Evolutionary conservation across 2,329 filamentous ascomycete genomes (phyloP).

Genomic region (Knufia fluminis): DNA sequence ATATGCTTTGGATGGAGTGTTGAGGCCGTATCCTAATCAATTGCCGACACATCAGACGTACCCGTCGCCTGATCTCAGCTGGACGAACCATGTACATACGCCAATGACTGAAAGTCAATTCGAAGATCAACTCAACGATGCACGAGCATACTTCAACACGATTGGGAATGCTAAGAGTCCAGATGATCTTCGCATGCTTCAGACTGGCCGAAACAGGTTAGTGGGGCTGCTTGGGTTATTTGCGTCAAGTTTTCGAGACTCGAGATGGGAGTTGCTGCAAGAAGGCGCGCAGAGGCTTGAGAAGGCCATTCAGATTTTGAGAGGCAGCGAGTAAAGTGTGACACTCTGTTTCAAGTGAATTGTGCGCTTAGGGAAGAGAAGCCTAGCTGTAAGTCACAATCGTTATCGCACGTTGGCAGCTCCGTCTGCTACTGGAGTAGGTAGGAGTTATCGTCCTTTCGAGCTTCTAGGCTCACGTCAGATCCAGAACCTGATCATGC

Average conservation of each 20-base stretch:
- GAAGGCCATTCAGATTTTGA: constrained; percentile 55
- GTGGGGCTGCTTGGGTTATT: constrained; percentile 72
- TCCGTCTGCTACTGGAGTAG: too few relatives aligned
- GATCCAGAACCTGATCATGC: too few relatives aligned
- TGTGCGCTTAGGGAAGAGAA: background rate
- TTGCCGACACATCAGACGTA: constrained; percentile 40
- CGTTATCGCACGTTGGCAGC: too few relatives aligned
- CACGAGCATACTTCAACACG: constrained; percentile 65
- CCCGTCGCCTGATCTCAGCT: constrained; percentile 18
- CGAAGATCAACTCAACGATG: constrained; percentile 62
- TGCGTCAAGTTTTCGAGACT: constrained; percentile 67
- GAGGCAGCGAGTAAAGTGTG: background rate
- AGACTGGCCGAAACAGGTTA: constrained; percentile 66
- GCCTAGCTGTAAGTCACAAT: too few relatives aligned
- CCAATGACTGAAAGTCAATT: constrained; percentile 11
- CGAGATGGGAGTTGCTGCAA: constrained; percentile 82
- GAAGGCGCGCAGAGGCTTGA: constrained; percentile 72
- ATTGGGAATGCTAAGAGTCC: constrained; percentile 66
- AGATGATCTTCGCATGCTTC: constrained; percentile 63
- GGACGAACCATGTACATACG: constrained; percentile 2
- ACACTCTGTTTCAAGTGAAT: background rate
- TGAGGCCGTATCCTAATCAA: constrained; percentile 38
- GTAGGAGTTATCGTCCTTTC: too few relatives aligned
- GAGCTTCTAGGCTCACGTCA: too few relatives aligned
- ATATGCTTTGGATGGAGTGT: constrained; percentile 75